Conservation (phyloP, 2,329 filamentous ascomycete genomes). For the Cephalotrichum gorgonifer region DNA sequence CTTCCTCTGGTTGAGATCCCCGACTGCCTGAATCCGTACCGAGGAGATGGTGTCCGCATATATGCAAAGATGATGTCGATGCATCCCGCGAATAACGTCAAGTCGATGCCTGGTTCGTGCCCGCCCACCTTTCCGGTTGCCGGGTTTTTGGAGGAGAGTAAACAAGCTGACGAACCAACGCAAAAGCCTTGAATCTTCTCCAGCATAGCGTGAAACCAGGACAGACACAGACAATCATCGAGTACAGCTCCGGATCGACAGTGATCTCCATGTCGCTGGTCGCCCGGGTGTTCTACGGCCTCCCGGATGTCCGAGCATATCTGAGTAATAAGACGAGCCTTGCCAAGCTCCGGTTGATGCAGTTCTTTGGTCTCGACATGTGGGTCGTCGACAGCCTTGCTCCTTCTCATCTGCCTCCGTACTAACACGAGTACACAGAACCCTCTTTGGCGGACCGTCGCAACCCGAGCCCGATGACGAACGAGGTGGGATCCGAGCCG, state of each 20-base stretch:
- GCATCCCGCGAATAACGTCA: slow-evolving; percentile 52
- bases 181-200: neutral
- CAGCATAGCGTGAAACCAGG: slow-evolving; percentile 24
- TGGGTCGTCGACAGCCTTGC: slow-evolving; percentile 9
- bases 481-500: slow-evolving; percentile 16
- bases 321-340: slow-evolving; percentile 36
- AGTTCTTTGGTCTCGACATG: slow-evolving; percentile 22
- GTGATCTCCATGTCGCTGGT: slow-evolving; percentile 43
- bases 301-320: slow-evolving; percentile 29
- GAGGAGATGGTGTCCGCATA: slow-evolving; percentile 46
- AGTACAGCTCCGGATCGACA: slow-evolving; percentile 53
- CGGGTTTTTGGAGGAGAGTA: neutral
- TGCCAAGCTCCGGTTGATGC: slow-evolving; percentile 19
- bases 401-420: neutral
- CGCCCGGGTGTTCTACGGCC: slow-evolving; percentile 24
- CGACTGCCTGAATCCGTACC: slow-evolving; percentile 42
- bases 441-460: slow-evolving; percentile 20
- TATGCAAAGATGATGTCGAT: slow-evolving; percentile 56
- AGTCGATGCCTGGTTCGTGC: slow-evolving; percentile 42
- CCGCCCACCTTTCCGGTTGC: neutral
- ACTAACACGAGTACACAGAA: slow-evolving; percentile 10
- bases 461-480: slow-evolving; percentile 21
- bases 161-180: neutral
- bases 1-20: slow-evolving; percentile 51
- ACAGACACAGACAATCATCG: slow-evolving; percentile 41